These are phyloP conservation scores for Fusarium subglutinans DNA, from an alignment of 2,329 filamentous ascomycete species.

Conservation along the genomic window DNA sequence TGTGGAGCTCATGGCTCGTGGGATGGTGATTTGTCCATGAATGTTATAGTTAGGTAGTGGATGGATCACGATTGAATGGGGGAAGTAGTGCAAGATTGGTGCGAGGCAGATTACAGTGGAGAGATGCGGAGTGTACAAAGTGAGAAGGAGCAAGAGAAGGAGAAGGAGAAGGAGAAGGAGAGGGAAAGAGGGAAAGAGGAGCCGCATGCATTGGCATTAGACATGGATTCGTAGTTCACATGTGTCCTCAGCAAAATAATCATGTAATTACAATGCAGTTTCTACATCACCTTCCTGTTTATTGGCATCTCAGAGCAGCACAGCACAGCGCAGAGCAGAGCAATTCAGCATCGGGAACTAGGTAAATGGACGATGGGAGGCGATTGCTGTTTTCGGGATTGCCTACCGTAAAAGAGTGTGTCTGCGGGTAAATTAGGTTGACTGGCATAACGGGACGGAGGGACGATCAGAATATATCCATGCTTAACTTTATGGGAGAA, in stretches of 20 bases:
- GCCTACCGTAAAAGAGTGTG: constrained; percentile 19
- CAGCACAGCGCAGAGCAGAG: not conserved
- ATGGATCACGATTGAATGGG: constrained; percentile 35
- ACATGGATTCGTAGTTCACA: constrained; percentile 1
- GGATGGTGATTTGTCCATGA: constrained; percentile 38
- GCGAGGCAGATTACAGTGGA: constrained; percentile 30
- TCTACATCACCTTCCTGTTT: constrained; percentile 6
- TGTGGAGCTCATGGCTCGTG: constrained; percentile 33
- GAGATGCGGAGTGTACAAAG: constrained; percentile 25
- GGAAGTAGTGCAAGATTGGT: constrained; percentile 25
- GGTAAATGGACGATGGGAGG: constrained; percentile 4
- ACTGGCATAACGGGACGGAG: constrained; percentile 33
- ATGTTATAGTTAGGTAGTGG: constrained; percentile 26
- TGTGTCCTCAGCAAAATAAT: not conserved
- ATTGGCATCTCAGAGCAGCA: not conserved
- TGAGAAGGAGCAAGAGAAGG: constrained; percentile 25
- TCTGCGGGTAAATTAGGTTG: constrained; percentile 27
- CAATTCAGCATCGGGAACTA: not conserved
- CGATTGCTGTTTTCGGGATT: constrained; percentile 23
- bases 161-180: not conserved
- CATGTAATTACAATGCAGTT: not conserved
- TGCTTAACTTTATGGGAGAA: constrained; percentile 36
- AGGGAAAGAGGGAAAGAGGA: not conserved
- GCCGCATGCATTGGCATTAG: not conserved
- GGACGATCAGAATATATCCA: constrained; percentile 37